These are phyloP conservation scores for Corchorus capsularis DNA, from an alignment of 345 rosid species.

Conservation along the genomic window DNA sequence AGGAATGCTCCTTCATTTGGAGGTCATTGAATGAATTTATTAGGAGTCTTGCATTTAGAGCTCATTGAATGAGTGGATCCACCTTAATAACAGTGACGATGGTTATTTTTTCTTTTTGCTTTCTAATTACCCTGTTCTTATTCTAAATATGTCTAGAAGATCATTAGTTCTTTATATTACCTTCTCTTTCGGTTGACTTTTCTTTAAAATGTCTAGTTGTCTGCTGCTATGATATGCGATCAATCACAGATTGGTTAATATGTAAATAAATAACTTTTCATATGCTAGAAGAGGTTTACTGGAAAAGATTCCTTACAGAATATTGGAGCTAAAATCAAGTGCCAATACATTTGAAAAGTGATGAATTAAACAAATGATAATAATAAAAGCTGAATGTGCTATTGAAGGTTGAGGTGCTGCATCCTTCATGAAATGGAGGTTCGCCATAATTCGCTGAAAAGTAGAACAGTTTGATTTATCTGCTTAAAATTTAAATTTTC, in stretches of 20 bases:
- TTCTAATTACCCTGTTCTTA: neutral
- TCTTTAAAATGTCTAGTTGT: neutral
- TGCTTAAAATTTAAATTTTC: neutral
- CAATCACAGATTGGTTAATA: neutral
- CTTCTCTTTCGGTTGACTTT: neutral
- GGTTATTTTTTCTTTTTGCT: neutral
- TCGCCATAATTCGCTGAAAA: neutral
- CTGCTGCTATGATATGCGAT: neutral
- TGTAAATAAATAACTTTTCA: neutral
- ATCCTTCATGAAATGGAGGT: neutral
- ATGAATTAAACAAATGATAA: neutral
- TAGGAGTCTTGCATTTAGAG: neutral
- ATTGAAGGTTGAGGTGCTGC: neutral
- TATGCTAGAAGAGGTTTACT: neutral
- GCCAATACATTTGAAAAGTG: neutral
- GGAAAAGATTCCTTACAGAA: neutral
- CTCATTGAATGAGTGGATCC: neutral
- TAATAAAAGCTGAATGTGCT: neutral
- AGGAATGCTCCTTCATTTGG: neutral
- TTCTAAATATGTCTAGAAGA: neutral
- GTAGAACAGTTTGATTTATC: neutral
- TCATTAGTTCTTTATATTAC: neutral
- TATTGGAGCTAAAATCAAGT: neutral
- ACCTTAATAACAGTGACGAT: neutral
- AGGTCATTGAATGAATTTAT: neutral